phyloP scores from a whole-genome alignment of 441 rosid species.

The Brassica hybrid region DNA sequence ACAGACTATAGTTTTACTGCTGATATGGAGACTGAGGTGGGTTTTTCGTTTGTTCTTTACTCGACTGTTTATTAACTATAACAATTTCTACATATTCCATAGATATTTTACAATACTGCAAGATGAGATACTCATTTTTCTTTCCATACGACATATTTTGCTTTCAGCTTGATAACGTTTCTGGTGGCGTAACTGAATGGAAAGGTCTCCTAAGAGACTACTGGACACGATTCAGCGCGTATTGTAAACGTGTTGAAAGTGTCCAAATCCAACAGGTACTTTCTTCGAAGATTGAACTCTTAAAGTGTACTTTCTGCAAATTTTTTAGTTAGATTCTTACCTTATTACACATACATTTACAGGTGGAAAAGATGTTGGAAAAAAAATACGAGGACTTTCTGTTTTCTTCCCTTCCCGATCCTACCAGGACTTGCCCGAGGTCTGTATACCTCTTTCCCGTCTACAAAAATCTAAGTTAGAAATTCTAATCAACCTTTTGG shows the following conservation, averaged over 20 bases:
- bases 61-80: slow-evolving; percentile 20
- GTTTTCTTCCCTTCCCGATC: slow-evolving; percentile 83
- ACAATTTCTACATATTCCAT: slow-evolving; percentile 27
- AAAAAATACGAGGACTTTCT: slow-evolving; percentile 73
- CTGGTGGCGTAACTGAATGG: slow-evolving; percentile 96
- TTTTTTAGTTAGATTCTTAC: slow-evolving; percentile 1
- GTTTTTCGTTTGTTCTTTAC: slow-evolving; percentile 26
- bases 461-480: slow-evolving; percentile 8
- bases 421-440: slow-evolving; percentile 89
- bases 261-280: slow-evolving; percentile 86
- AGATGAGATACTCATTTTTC: slow-evolving; percentile 11
- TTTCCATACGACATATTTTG: slow-evolving; percentile 26
- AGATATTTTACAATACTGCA: slow-evolving; percentile 2
- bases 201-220: slow-evolving; percentile 94
- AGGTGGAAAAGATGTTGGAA: slow-evolving; percentile 99
- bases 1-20: slow-evolving; percentile 98
- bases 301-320: slow-evolving; percentile 16
- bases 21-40: slow-evolving; percentile 98
- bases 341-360: slow-evolving; percentile 33
- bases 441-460: slow-evolving; percentile 33
- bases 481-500: background rate
- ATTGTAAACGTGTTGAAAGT: slow-evolving; percentile 68
- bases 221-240: slow-evolving; percentile 90
- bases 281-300: slow-evolving; percentile 33
- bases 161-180: slow-evolving; percentile 95